Conservation (phyloP, 2,329 filamentous ascomycete genomes). For the Aspergillus felis region DNA sequence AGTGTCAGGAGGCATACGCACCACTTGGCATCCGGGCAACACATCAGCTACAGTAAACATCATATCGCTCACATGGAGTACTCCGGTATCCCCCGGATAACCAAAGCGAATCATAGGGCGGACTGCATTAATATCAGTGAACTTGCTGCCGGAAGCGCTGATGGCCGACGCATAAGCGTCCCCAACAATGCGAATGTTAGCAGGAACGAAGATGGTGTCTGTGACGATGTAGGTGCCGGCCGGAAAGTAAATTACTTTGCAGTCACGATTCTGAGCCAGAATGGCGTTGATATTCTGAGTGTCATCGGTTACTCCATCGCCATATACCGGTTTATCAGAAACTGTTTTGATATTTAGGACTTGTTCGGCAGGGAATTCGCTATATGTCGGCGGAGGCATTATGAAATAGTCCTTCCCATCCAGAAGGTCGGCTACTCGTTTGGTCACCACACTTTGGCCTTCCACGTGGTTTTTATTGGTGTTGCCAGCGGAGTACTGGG, state of each 20-base stretch:
- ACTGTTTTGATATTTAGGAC: conserved; percentile 48
- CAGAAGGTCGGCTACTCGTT: conserved; percentile 24
- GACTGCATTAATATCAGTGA: conserved; percentile 41
- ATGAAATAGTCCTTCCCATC: conserved; percentile 38
- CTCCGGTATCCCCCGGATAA: conserved; percentile 44
- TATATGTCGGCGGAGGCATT: conserved; percentile 41
- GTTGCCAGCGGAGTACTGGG: conserved; percentile 15
- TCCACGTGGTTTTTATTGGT: conserved; percentile 19
- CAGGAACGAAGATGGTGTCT: conserved; percentile 46
- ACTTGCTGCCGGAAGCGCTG: conserved; percentile 47
- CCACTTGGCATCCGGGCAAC: conserved; percentile 40
- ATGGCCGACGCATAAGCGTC: conserved; percentile 50
- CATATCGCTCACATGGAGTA: conserved; percentile 50
- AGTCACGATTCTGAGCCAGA: conserved; percentile 31
- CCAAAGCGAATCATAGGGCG: conserved; percentile 51
- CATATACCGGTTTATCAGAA: conserved; percentile 35
- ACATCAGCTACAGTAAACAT: conserved; percentile 49
- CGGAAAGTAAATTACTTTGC: conserved; percentile 55
- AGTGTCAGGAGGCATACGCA: neutral
- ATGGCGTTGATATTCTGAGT: conserved; percentile 34
- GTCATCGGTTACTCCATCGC: conserved; percentile 41
- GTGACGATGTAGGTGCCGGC: conserved; percentile 51
- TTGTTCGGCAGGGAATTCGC: conserved; percentile 37
- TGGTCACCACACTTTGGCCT: conserved; percentile 26
- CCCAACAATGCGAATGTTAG: conserved; percentile 50